Conservation (phyloP, 2,329 filamentous ascomycete species). For the Pseudogymnoascus sp. region DNA sequence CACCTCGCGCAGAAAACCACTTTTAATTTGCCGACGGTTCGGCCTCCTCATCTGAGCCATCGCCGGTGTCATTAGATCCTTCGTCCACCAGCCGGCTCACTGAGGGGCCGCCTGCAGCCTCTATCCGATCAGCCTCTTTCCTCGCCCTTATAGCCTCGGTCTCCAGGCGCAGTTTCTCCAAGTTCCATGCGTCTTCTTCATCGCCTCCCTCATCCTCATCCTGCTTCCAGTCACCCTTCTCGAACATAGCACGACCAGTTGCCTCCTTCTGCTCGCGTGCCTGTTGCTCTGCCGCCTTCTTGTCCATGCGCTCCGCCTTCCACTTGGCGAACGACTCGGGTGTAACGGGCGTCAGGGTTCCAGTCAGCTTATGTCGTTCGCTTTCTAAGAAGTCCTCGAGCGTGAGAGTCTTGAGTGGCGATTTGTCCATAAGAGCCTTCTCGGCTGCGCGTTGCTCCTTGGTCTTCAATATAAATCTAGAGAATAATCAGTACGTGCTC, state of each 20-base stretch:
- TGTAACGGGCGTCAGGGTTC: slow-evolving; percentile 86
- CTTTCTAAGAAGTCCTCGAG: slow-evolving; percentile 96
- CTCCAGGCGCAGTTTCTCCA: slow-evolving; percentile 74
- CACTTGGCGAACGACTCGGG: slow-evolving; percentile 89
- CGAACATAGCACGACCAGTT: slow-evolving; percentile 89
- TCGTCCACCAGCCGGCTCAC: not conserved
- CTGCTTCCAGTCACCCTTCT: slow-evolving; percentile 84
- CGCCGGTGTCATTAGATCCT: slow-evolving; percentile 9
- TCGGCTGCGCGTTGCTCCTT: slow-evolving; percentile 94
- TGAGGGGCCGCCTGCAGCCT: slow-evolving; percentile 10
- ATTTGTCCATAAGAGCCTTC: slow-evolving; percentile 94
- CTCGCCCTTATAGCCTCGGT: slow-evolving; percentile 66
- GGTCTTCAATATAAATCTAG: slow-evolving; percentile 89
- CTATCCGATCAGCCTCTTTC: slow-evolving; percentile 68
- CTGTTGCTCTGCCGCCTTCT: slow-evolving; percentile 92
- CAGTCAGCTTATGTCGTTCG: slow-evolving; percentile 89
- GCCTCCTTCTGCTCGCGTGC: slow-evolving; percentile 88
- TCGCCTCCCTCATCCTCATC: slow-evolving; percentile 40
- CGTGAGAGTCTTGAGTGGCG: slow-evolving; percentile 85
- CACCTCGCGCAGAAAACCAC: not conserved
- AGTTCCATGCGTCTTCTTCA: slow-evolving; percentile 55
- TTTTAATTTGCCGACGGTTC: slow-evolving; percentile 1
- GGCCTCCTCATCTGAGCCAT: slow-evolving; percentile 7
- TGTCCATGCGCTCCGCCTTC: slow-evolving; percentile 90
- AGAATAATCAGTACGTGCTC: slow-evolving; percentile 20